phyloP scores from a whole-genome alignment of 148 eudicot species.

The Spergularia bocconei region DNA sequence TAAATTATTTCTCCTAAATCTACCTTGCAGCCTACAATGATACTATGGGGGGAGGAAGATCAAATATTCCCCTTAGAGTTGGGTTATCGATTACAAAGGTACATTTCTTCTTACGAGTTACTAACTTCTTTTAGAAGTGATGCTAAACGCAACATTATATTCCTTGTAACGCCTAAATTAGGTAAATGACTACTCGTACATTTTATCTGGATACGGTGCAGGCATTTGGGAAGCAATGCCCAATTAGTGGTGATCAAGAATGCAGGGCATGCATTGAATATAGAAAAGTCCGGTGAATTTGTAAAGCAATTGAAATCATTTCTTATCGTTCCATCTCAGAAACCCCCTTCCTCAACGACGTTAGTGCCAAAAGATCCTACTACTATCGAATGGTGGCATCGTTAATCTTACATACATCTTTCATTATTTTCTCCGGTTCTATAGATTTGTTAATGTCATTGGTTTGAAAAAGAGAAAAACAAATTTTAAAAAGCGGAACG shows the following conservation, averaged over 20 bases:
- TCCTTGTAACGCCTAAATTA: too few relatives aligned
- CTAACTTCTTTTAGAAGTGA: too few relatives aligned
- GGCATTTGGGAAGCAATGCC: constrained; percentile 70
- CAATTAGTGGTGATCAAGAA: constrained; percentile 54
- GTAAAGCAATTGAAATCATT: constrained; percentile 62
- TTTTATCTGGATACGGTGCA: constrained; percentile 15
- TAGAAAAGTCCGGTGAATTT: constrained; percentile 71
- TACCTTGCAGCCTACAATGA: constrained; percentile 53
- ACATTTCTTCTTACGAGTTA: not conserved
- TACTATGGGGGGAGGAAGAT: constrained; percentile 85
- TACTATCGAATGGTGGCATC: constrained; percentile 26
- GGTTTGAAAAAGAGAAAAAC: too few relatives aligned
- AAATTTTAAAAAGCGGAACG: too few relatives aligned
- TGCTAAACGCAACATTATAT: too few relatives aligned
- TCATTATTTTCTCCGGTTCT: too few relatives aligned
- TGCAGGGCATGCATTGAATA: constrained; percentile 84
- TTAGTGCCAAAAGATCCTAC: constrained; percentile 26
- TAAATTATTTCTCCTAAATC: not conserved
- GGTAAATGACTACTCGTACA: too few relatives aligned
- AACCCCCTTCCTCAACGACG: not conserved
- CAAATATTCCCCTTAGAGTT: constrained; percentile 68
- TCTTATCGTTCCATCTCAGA: constrained; percentile 29
- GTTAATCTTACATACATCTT: not conserved
- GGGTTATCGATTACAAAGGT: constrained; percentile 68
- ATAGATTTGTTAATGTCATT: too few relatives aligned